phyloP scores from a whole-genome alignment of 257 asterid genomes.

The Solanum chmielewskii region DNA sequence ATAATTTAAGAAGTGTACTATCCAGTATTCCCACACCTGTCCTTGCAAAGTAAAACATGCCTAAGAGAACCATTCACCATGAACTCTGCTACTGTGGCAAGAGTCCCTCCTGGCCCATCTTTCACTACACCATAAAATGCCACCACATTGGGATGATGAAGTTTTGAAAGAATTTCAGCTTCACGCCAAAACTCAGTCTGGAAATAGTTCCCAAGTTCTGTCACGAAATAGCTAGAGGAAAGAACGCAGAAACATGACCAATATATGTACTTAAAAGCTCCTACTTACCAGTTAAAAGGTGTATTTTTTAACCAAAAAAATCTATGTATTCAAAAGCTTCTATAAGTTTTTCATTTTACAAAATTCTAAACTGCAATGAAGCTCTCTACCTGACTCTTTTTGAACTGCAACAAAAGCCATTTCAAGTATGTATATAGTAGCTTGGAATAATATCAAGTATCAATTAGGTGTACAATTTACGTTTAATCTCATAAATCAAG shows the following conservation, averaged over 20 bases:
- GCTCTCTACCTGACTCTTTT: not conserved
- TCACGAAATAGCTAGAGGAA: not conserved
- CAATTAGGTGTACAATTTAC: not conserved
- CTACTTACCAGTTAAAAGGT: not conserved
- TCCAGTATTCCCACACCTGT: not conserved
- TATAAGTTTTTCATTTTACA: not conserved
- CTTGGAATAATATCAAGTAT: not conserved
- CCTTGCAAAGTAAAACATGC: slow-evolving; percentile 6
- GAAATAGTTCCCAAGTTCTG: not conserved
- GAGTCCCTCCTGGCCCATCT: slow-evolving; percentile 8
- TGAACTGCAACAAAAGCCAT: not conserved
- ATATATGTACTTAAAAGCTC: not conserved
- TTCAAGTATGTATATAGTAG: not conserved
- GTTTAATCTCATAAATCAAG: not conserved
- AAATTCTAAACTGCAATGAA: not conserved
- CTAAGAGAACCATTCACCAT: slow-evolving; percentile 14
- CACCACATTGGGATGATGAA: slow-evolving; percentile 15
- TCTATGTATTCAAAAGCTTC: not conserved
- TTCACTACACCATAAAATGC: slow-evolving; percentile 15
- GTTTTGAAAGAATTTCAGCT: slow-evolving; percentile 6
- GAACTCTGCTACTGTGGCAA: slow-evolving; percentile 10
- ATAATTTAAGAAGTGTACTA: not conserved
- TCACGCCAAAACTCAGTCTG: slow-evolving; percentile 14
- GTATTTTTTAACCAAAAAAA: not conserved
- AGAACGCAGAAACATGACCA: not conserved